These are phyloP conservation scores for Saccharomycopsis fibuligera DNA, from an alignment of 805 yeast genomes.

Conservation along the genomic window DNA sequence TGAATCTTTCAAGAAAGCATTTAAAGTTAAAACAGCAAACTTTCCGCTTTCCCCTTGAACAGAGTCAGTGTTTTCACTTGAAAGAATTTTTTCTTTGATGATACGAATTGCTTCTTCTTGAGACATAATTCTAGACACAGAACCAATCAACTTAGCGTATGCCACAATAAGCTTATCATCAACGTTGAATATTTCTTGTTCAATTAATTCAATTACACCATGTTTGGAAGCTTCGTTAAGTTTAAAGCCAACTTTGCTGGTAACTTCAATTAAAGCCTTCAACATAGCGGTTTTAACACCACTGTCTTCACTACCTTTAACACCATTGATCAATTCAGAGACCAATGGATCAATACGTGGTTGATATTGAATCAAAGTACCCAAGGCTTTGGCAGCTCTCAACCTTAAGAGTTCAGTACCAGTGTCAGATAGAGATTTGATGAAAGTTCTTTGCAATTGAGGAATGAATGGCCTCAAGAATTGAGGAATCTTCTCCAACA, in stretches of 20 bases:
- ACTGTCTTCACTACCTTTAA: constrained; percentile 52
- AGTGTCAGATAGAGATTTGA: constrained; percentile 79
- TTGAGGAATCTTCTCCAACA: constrained; percentile 80
- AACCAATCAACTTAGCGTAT: constrained; percentile 73
- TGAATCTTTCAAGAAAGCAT: constrained; percentile 74
- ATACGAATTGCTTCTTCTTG: constrained; percentile 57
- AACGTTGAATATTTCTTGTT: constrained; percentile 52
- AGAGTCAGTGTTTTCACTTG: constrained; percentile 35
- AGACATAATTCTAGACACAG: constrained; percentile 62
- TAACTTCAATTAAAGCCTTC: constrained; percentile 77
- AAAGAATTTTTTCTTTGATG: constrained; percentile 51
- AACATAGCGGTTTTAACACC: constrained; percentile 84
- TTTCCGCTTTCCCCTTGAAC: constrained; percentile 40
- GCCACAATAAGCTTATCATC: constrained; percentile 64
- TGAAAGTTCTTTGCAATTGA: constrained; percentile 94
- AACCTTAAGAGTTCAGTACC: constrained; percentile 64
- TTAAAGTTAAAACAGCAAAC: constrained; percentile 66
- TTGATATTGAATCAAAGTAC: constrained; percentile 80
- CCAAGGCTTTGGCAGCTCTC: constrained; percentile 86
- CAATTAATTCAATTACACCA: constrained; percentile 65
- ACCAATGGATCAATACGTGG: constrained; percentile 92
- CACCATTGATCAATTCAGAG: constrained; percentile 73
- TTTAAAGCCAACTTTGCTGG: constrained; percentile 68
- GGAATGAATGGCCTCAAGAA: constrained; percentile 94
- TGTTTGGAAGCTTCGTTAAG: constrained; percentile 69